phyloP scores from a whole-genome alignment of 2,329 filamentous ascomycete species.

The Colletotrichum tropicicola region DNA sequence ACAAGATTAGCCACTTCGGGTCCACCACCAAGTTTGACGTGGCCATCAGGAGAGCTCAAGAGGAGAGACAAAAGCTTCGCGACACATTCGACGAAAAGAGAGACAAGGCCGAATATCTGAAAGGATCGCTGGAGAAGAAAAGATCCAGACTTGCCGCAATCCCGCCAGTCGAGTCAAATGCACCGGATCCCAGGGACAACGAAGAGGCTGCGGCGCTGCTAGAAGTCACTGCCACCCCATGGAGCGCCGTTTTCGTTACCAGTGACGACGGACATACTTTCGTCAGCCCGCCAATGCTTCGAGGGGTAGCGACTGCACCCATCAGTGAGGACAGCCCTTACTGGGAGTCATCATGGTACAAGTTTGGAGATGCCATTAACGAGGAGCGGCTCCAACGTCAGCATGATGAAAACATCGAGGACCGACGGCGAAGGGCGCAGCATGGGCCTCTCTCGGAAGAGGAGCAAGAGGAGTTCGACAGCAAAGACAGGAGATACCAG shows the following conservation, averaged over 20 bases:
- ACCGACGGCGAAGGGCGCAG: neutral
- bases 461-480: constrained; percentile 6
- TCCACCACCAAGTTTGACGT: neutral
- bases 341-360: constrained; percentile 42
- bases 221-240: constrained; percentile 24
- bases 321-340: constrained; percentile 40
- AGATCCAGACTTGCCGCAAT: constrained; percentile 1
- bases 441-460: neutral
- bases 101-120: constrained; percentile 1
- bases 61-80: neutral
- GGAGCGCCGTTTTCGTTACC: constrained; percentile 7
- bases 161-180: constrained; percentile 10
- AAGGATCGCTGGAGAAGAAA: neutral
- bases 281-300: constrained; percentile 34
- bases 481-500: constrained; percentile 3
- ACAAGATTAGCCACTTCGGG: neutral
- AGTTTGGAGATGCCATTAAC: constrained; percentile 39
- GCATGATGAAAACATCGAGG: constrained; percentile 2
- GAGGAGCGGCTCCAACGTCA: constrained; percentile 28
- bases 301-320: constrained; percentile 37
- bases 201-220: constrained; percentile 14
- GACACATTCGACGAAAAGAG: neutral
- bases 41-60: neutral
- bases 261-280: constrained; percentile 36
- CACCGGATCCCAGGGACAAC: constrained; percentile 7